Base-by-base conservation (phyloP, 768 basidiomycete genomes). In the Kwoniella pini region DNA sequence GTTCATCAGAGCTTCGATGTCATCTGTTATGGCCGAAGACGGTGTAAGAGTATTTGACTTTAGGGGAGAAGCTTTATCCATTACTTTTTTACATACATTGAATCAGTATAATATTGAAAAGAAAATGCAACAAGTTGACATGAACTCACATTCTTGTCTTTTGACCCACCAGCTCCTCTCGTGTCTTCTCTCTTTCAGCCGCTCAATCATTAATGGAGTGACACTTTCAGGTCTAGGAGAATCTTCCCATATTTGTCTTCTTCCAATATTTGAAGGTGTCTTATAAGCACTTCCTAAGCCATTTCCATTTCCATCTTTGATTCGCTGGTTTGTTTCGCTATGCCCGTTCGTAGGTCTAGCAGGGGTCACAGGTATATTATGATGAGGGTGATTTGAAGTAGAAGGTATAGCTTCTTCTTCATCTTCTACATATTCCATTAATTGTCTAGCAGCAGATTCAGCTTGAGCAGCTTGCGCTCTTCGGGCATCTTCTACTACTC, bases 381-480 rank as follows among this genome's bases (percentile, higher is more conserved):
- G 22, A 48, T n/a, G 1, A 50, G 49, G 4, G 7, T 52, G 24
- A 3, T 30, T 50, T 0, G 36, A n/a, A 28, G 48, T 4, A 4
- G 57, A 50, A 42, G 49, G 42, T 27, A 60, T 40, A 3, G 21
- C n/a, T 12, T 31, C 31, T 7, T 58, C 28, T 30, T 56, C 57
- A 31, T 71, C 69, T 12, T 86, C 87, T 46, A 90, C 89, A 13
- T 95, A 82, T 76, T 96, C 94, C 38, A 95, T 76, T 26, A 97
- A 79, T 49, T 90, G 84, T 74, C 91, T 88, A 0, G 94, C 94
- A 7, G 92, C 90, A 72, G 90, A 92, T 75, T 93, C 90, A 0
- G 94, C 94, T 74, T 96, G 94, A 68, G 90, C 89, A 1, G 94
- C 93, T 53, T 90, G 85, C 2, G 90, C 90, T 43, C 87, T 84